These are phyloP conservation scores for Parathielavia appendiculata DNA, from an alignment of 495 filamentous ascomycete species.

Conservation along the genomic window DNA sequence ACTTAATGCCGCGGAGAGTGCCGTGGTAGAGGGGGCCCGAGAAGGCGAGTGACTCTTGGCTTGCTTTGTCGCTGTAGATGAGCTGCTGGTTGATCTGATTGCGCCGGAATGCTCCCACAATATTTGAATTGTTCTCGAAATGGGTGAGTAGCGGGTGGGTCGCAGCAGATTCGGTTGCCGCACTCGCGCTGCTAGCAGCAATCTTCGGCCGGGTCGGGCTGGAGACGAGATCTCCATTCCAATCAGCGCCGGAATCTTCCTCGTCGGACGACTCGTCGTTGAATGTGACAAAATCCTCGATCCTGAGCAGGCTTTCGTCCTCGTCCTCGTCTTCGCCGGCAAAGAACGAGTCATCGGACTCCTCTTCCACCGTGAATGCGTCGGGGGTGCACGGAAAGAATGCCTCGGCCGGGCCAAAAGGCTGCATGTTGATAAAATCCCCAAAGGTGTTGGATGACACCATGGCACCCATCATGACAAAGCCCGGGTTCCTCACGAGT, in stretches of 20 bases:
- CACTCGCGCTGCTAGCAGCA: constrained; percentile 49
- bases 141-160: constrained; percentile 54
- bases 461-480: constrained; percentile 72
- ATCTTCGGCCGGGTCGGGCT: constrained; percentile 51
- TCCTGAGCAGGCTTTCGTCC: constrained; percentile 57
- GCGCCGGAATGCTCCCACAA: constrained; percentile 72
- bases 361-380: constrained; percentile 31
- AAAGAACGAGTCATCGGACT: constrained; percentile 32
- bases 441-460: constrained; percentile 48
- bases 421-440: constrained; percentile 56
- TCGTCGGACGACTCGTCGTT: constrained; percentile 55
- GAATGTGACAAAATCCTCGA: constrained; percentile 71
- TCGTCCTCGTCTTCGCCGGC: constrained; percentile 54
- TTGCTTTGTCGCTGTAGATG: constrained; percentile 54
- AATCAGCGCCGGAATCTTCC: constrained; percentile 41
- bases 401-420: constrained; percentile 68
- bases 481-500: constrained; percentile 62
- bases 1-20: constrained; percentile 51
- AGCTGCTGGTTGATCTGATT: constrained; percentile 71
- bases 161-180: constrained; percentile 32
- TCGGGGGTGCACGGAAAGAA: constrained; percentile 67
- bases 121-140: constrained; percentile 56
- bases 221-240: constrained; percentile 42
- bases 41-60: constrained; percentile 50
- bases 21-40: constrained; percentile 47